Evolutionary conservation across 441 rosid species (phyloP).

Genomic region (Pelargonium myrrhifolium): DNA sequence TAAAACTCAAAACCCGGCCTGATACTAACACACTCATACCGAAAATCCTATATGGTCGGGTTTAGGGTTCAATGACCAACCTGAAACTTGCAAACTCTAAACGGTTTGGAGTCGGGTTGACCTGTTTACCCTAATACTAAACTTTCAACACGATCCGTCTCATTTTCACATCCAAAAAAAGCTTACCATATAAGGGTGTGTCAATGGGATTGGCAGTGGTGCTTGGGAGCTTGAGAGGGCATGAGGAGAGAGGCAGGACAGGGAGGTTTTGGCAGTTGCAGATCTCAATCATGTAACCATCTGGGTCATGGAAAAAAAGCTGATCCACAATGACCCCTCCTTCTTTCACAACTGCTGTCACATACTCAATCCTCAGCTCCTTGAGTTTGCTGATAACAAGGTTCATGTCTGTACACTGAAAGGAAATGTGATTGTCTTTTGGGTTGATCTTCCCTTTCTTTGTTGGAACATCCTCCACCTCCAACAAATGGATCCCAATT

Average conservation of each 20-base stretch:
- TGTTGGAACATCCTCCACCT: conserved; percentile 5
- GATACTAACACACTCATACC: no score
- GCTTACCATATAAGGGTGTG: not conserved
- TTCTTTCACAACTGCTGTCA: conserved; percentile 17
- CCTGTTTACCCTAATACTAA: no score
- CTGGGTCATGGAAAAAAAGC: conserved; percentile 21
- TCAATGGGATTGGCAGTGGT: not conserved
- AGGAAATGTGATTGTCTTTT: conserved; percentile 21
- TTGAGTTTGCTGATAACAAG: conserved; percentile 9
- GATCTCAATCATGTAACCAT: conserved; percentile 20
- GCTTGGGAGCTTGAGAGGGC: conserved; percentile 12
- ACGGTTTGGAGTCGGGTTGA: no score
- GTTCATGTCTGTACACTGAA: conserved; percentile 14
- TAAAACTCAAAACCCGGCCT: no score
- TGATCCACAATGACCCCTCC: conserved; percentile 15
- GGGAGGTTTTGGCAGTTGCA: conserved; percentile 23
- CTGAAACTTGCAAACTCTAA: no score
- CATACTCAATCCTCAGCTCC: conserved; percentile 14
- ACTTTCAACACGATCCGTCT: no score
- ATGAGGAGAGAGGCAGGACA: conserved; percentile 14
- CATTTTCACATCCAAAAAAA: no score
- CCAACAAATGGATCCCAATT: conserved; percentile 20
- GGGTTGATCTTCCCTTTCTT: conserved; percentile 18
- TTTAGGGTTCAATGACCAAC: no score
- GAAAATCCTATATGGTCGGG: no score